phyloP scores from a whole-genome alignment of 2,329 filamentous ascomycete genomes.

The Neonectria coccinea region DNA sequence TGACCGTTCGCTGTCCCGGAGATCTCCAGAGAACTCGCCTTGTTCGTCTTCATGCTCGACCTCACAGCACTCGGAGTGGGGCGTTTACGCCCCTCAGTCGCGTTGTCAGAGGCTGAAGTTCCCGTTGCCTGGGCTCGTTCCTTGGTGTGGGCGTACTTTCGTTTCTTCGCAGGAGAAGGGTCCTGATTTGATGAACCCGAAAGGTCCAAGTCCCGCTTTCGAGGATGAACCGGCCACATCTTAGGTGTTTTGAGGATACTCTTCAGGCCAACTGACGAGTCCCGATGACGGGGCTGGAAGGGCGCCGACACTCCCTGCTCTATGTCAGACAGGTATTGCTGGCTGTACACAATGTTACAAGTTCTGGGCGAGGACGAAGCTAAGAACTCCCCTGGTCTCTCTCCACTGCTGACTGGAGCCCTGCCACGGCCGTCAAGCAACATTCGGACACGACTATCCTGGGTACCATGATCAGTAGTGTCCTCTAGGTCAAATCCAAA shows the following conservation, averaged over 20 bases:
- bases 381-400: not conserved
- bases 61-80: not conserved
- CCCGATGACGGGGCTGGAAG: constrained; percentile 39
- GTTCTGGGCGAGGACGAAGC: not conserved
- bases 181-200: not conserved
- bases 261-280: constrained; percentile 33
- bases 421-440: not conserved
- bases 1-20: not conserved
- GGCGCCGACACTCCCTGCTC: not conserved
- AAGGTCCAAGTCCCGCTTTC: not conserved
- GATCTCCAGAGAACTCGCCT: not conserved
- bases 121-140: constrained; percentile 27
- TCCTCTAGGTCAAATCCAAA: not conserved
- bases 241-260: constrained; percentile 37
- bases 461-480: not conserved
- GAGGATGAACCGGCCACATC: not conserved
- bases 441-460: not conserved
- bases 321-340: not conserved
- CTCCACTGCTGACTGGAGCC: not conserved
- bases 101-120: constrained; percentile 20
- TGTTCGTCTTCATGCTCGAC: not conserved
- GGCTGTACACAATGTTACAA: constrained; percentile 2
- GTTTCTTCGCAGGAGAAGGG: constrained; percentile 33
- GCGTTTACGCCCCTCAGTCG: constrained; percentile 7
- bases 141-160: constrained; percentile 26